Percentiles rank a stretch among this genome's conserved stretches.
Conservation (phyloP, 2,329 filamentous ascomycete species). For the Alternaria angustiovoidea region DNA sequence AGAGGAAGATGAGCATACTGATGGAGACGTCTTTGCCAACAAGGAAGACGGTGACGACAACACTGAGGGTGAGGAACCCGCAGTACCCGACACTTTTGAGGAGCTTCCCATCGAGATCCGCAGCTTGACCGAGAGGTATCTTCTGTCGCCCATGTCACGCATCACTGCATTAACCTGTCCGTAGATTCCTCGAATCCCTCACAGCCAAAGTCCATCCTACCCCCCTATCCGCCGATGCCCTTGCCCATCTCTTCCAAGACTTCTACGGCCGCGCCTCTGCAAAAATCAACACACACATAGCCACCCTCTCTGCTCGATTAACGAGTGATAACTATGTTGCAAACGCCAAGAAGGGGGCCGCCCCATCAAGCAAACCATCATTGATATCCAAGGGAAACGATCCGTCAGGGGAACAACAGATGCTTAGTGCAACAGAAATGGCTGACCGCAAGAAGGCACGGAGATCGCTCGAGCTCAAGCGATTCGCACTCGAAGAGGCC, state of each 20-base stretch:
- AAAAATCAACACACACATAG: conserved; percentile 88
- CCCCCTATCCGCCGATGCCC: conserved; percentile 81
- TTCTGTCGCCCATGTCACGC: neutral
- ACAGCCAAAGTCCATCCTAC: conserved; percentile 85
- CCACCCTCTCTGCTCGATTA: conserved; percentile 76
- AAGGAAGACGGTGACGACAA: conserved; percentile 46
- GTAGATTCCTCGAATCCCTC: conserved; percentile 88
- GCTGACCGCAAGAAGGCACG: conserved; percentile 80
- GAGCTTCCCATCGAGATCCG: conserved; percentile 94
- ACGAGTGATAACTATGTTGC: conserved; percentile 66
- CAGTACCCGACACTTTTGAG: conserved; percentile 74
- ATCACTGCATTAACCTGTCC: conserved; percentile 1
- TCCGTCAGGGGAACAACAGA: conserved; percentile 70
- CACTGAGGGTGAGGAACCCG: conserved; percentile 24
- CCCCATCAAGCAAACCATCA: conserved; percentile 47
- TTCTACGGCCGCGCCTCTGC: conserved; percentile 85
- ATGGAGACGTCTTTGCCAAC: conserved; percentile 54
- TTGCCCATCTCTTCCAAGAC: conserved; percentile 90
- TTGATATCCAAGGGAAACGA: conserved; percentile 49
- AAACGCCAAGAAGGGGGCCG: conserved; percentile 51
- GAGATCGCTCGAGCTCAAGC: conserved; percentile 79
- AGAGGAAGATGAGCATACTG: conserved; percentile 44
- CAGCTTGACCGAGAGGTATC: conserved; percentile 84
- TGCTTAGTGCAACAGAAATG: conserved; percentile 89
- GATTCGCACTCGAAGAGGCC: conserved; percentile 81